Conservation (phyloP, 768 basidiomycete species). For the Paxillus ammoniavirescens region DNA sequence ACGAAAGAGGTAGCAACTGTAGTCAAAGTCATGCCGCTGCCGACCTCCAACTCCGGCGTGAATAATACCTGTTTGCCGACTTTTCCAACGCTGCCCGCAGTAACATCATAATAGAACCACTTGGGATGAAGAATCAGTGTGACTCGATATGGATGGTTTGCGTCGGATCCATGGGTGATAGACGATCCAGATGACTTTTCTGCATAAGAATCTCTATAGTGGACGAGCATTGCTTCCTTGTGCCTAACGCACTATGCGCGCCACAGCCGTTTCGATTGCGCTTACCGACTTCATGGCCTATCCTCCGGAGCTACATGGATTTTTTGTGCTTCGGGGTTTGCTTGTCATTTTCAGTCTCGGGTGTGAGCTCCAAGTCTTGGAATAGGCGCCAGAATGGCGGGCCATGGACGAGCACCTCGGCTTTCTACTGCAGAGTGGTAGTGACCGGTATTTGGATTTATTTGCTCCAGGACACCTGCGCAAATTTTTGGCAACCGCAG, state of each 20-base stretch:
- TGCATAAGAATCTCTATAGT: slow-evolving; percentile 26
- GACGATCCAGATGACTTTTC: slow-evolving; percentile 82
- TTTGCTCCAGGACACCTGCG: slow-evolving; percentile 4
- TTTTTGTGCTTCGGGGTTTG: slow-evolving; percentile 8
- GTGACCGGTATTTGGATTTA: slow-evolving; percentile 8
- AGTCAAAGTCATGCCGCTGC: slow-evolving; percentile 46
- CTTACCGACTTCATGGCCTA: slow-evolving; percentile 91
- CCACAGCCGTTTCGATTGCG: slow-evolving; percentile 77
- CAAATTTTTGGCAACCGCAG: slow-evolving; percentile 12
- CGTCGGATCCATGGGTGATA: slow-evolving; percentile 76
- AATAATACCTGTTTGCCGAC: slow-evolving; percentile 80
- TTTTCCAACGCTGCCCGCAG: slow-evolving; percentile 78
- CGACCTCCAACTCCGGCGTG: slow-evolving; percentile 74
- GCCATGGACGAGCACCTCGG: slow-evolving; percentile 79
- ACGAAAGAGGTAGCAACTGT: neutral
- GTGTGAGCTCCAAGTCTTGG: slow-evolving; percentile 57
- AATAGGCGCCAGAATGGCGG: slow-evolving; percentile 81
- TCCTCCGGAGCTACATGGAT: slow-evolving; percentile 38
- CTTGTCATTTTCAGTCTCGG: slow-evolving; percentile 32
- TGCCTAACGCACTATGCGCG: slow-evolving; percentile 63
- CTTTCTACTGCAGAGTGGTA: too few species aligned
- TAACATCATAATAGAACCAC: slow-evolving; percentile 83
- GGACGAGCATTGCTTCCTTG: slow-evolving; percentile 1
- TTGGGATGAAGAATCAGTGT: slow-evolving; percentile 87
- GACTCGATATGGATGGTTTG: slow-evolving; percentile 76